These are phyloP conservation scores for Daldinia concentrica DNA, from an alignment of 495 filamentous ascomycete genomes.

Conservation along the genomic window DNA sequence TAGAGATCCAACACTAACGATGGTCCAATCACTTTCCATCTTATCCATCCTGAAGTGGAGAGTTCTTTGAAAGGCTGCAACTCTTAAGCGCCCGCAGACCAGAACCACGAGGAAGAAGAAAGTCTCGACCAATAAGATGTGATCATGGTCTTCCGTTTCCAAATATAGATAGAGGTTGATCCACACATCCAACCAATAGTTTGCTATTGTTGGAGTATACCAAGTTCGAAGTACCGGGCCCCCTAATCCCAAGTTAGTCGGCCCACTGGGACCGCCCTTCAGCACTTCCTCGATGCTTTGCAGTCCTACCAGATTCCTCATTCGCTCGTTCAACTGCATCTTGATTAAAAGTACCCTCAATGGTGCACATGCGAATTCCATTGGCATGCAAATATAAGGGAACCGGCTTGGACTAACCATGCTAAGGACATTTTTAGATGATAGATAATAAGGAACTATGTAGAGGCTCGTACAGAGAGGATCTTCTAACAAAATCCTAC, in stretches of 20 bases:
- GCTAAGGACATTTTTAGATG: slow-evolving; percentile 5
- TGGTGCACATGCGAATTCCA: slow-evolving; percentile 8
- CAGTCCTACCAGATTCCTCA: slow-evolving; percentile 17
- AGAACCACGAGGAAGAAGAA: slow-evolving; percentile 31
- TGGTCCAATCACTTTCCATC: slow-evolving; percentile 13
- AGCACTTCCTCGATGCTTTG: slow-evolving; percentile 19
- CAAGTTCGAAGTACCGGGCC: slow-evolving; percentile 30
- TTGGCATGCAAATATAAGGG: slow-evolving; percentile 11
- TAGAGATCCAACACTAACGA: slow-evolving; percentile 12
- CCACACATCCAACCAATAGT: slow-evolving; percentile 21
- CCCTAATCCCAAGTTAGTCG: slow-evolving; percentile 31
- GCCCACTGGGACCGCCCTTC: slow-evolving; percentile 15
- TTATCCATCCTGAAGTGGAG: slow-evolving; percentile 6
- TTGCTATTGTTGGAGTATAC: neutral
- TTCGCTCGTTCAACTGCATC: slow-evolving; percentile 21
- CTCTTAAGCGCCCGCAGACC: slow-evolving; percentile 38
- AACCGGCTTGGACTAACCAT: slow-evolving; percentile 12
- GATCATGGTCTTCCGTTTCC: slow-evolving; percentile 17
- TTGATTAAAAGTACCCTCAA: slow-evolving; percentile 13
- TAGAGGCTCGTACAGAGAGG: neutral
- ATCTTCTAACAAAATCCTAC: neutral
- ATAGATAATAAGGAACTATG: neutral
- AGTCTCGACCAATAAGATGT: slow-evolving; percentile 16
- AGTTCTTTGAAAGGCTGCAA: slow-evolving; percentile 13
- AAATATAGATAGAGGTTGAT: slow-evolving; percentile 31